Base-by-base conservation (phyloP, 257 asterid genomes). In the Fraxinus pennsylvanica region DNA sequence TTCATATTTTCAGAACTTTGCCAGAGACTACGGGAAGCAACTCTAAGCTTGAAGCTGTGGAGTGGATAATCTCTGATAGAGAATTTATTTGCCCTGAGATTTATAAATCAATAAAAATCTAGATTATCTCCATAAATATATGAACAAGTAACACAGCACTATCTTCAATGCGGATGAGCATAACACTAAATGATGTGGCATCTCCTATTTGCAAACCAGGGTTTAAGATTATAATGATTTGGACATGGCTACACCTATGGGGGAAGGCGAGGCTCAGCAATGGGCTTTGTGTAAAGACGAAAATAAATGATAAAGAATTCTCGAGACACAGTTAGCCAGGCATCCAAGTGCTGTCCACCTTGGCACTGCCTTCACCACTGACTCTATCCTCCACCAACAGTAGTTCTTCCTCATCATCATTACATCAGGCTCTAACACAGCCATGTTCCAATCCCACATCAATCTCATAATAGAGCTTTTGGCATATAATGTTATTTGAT, bases 11-110 rank as follows among this genome's bases (percentile, higher is more conserved):
- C 77, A 74, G 89, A 87, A 88, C 92, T 90, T 30, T 74, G 87
- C 98, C 98, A 96, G 69, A 96, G 88, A 85, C 89, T 87, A 66
- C 79, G 79, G 69, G 94, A 91, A 74, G 92, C 91, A 78, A 85
- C 92, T 86, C 97, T 88, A 79, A 92, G 86, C 84, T 82, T 92
- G 84, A 90, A 82, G 76, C 88, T 81, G 66, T 92, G 91, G 80
- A 90, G 81, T 41, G 83, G 83, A 82, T 85, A 87, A 61, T 91
- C 97, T 81, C 82, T 87, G 84, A 96, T 74, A 65, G 92, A 79
- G 76, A 71, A 80, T 8, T 77, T 67, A 78, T 81, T 84, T 41
- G 82, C 81, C 85, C 97, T 91, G 89, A 72, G 70, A 73, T 86
- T n/a, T 33, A 74, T 10, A 70, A 68, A 70, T 74, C 52, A 43